Evolutionary conservation across 164 flowering plant genomes (phyloP).

Genomic region (Echeveria elegans): DNA sequence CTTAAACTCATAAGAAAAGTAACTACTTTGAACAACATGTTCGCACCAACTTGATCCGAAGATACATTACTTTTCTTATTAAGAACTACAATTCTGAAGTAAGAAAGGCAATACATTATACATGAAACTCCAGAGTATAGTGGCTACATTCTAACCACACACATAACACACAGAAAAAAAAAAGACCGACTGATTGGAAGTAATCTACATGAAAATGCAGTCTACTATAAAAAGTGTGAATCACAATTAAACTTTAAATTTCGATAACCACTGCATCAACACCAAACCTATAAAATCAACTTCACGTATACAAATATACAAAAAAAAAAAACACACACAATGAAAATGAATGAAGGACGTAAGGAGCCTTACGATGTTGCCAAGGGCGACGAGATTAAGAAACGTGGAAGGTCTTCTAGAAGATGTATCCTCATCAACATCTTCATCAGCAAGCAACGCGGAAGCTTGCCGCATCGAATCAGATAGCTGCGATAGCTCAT

Average conservation of each 20-base stretch:
- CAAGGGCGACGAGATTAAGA: slow-evolving; percentile 89
- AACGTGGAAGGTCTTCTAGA: slow-evolving; percentile 61
- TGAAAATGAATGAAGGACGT: not conserved
- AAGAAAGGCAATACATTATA: too few species aligned
- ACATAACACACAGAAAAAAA: too few species aligned
- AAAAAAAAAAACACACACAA: not conserved
- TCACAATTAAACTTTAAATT: too few species aligned
- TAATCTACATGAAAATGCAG: not conserved
- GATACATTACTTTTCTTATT: too few species aligned
- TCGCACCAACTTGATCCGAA: too few species aligned
- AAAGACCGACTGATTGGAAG: not conserved
- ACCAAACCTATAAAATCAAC: not conserved
- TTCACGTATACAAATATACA: not conserved
- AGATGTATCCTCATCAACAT: slow-evolving; percentile 53
- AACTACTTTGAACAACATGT: too few species aligned
- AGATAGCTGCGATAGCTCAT: slow-evolving; percentile 68
- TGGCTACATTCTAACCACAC: too few species aligned
- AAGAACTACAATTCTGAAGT: too few species aligned
- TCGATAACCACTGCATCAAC: not conserved
- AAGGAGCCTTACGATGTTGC: slow-evolving; percentile 82
- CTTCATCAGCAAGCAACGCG: slow-evolving; percentile 85
- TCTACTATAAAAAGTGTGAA: not conserved
- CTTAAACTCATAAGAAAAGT: too few species aligned
- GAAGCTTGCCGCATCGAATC: slow-evolving; percentile 87
- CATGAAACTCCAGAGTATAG: too few species aligned